A percentile compares a stretch with the other conserved stretches of the same genome.
Evolutionary conservation across 306 rosid genomes (phyloP).

Genomic region (Acacia confusa): DNA sequence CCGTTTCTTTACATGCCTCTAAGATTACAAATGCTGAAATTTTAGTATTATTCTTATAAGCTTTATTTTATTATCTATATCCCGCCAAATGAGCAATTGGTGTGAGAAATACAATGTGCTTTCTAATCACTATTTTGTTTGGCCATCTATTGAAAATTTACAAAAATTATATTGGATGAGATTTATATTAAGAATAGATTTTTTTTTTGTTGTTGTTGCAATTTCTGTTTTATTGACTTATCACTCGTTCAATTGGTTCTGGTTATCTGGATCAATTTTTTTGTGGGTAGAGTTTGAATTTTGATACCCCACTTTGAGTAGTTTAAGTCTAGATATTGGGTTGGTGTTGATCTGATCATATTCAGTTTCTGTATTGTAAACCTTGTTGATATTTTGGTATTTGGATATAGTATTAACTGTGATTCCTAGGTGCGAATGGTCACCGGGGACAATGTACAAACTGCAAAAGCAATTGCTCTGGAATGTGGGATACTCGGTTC

Average conservation of each 20-base stretch:
- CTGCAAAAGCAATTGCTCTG: slow-evolving; percentile 89
- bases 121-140: neutral
- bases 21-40: neutral
- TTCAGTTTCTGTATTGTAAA: neutral
- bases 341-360: neutral
- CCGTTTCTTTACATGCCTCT: slow-evolving; percentile 5
- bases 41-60: neutral
- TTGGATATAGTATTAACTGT: slow-evolving; percentile 1
- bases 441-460: slow-evolving; percentile 89
- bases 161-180: neutral
- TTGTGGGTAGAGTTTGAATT: neutral
- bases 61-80: neutral
- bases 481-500: slow-evolving; percentile 88
- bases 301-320: neutral
- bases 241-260: neutral
- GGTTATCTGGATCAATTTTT: neutral
- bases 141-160: neutral
- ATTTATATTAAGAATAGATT: neutral
- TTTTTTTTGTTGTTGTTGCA: neutral
- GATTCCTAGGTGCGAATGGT: slow-evolving; percentile 79
- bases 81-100: slow-evolving; percentile 12
- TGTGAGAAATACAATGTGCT: slow-evolving; percentile 16
- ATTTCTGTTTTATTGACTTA: neutral
- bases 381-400: slow-evolving; percentile 24
- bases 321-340: neutral